A percentile compares a stretch with the other conserved stretches of the same genome.
Evolutionary conservation across 441 rosid species (phyloP).

Genomic region (Pelargonium citronellum): DNA sequence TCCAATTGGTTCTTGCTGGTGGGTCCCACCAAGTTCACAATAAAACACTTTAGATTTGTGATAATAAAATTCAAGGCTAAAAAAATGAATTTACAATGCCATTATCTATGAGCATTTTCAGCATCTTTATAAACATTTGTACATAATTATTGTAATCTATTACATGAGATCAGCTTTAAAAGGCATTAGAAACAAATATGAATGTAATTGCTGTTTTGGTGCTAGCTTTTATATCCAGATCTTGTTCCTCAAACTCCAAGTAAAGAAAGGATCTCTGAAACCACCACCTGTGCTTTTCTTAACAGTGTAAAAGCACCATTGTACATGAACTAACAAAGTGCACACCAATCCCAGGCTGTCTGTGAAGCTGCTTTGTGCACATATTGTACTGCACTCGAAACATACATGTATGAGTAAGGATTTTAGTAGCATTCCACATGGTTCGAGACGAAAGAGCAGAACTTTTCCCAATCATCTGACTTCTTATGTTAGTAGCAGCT

Average conservation of each 20-base stretch:
- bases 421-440: constrained; percentile 21
- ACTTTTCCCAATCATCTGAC: constrained; percentile 26
- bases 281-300: neutral
- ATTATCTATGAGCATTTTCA: too few species aligned
- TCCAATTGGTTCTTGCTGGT: neutral
- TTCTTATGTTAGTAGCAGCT: constrained; percentile 27
- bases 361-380: constrained; percentile 30
- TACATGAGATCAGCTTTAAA: neutral
- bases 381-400: constrained; percentile 17
- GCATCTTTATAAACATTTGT: neutral
- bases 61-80: too few species aligned
- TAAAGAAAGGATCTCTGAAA: neutral
- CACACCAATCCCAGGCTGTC: constrained; percentile 16
- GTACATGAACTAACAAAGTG: constrained; percentile 25
- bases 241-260: neutral
- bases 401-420: constrained; percentile 4
- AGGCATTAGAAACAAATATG: constrained; percentile 4
- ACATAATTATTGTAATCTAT: neutral
- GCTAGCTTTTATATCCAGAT: neutral
- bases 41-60: neutral
- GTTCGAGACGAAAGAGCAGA: constrained; percentile 18
- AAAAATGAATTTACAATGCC: too few species aligned
- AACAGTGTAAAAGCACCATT: constrained; percentile 27
- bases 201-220: neutral
- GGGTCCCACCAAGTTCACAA: neutral